Base-by-base conservation (phyloP, 2,329 filamentous ascomycete species). In the Colletotrichum sp. region DNA sequence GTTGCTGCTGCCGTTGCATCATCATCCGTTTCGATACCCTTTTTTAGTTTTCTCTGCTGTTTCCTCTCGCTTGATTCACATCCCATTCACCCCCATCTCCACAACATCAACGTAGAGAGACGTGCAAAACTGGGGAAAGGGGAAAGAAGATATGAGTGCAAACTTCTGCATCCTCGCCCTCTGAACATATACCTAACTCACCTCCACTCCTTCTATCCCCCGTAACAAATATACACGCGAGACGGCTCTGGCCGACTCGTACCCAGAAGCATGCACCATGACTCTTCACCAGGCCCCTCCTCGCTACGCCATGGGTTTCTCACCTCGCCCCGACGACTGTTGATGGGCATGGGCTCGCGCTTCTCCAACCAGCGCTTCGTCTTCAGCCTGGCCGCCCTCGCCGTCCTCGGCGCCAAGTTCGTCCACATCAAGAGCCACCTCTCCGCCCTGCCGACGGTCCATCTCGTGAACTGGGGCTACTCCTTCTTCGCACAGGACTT, bases 401-500 rank as follows among this genome's bases (percentile, higher is more conserved):
- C 83, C 22, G 72, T 84, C 68, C 76, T 82, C 39, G 78, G 78
- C 55, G 81, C 82, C 32, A 85, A 85, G 70, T 75, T 78, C 8
- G 77, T 81, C 5, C 84, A 85, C 71, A 77, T 85, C 44, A 80
- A 81, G 69, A 83, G 80, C 39, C 82, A 85, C 34, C 75, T 81
- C 24, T 77, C 76, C 8, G 81, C 84, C 8, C 72, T 85, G n/a
- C 79, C 82, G 1, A 72, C 79, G 5, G 78, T 78, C n/a, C 79
- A 82, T 36, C 75, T 85, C 69, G 26, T 80, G 10, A 80, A 79
- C 2, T 85, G 82, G 77, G 81, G 81, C 26, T 80, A 82, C 13
- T 84, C 84, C 3, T 85, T 85, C 71, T 84, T 84, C 71, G 79
- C 80, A 6, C 83, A 85, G 52, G 84, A 85, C 24, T 76, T 82